A percentile compares a stretch with the other conserved stretches of the same genome.
phyloP scores from a whole-genome alignment of 176 grass and related monocot species.

The Secale cereale region DNA sequence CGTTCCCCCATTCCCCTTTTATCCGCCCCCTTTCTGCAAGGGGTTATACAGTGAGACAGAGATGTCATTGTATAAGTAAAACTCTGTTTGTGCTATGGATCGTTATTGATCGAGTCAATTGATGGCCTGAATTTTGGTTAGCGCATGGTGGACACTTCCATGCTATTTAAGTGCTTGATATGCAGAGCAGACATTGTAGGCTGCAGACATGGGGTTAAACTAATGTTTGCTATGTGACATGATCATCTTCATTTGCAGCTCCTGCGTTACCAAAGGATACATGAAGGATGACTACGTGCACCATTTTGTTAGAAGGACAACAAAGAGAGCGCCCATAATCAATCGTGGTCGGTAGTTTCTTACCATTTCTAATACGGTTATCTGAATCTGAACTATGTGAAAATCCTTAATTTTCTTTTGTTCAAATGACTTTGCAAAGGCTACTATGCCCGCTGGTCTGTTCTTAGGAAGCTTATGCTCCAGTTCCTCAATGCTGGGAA shows the following conservation, averaged over 20 bases:
- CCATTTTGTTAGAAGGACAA: conserved; percentile 71
- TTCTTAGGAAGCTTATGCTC: conserved; percentile 71
- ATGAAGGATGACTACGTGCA: conserved; percentile 99
- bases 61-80: not conserved
- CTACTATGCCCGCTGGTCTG: conserved; percentile 88
- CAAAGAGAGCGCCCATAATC: conserved; percentile 90
- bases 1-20: not conserved
- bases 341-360: too few relatives aligned
- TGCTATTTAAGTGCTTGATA: not conserved
- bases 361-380: not conserved
- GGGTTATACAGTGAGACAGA: too few relatives aligned
- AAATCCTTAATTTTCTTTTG: conserved; percentile 1
- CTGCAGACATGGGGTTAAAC: too few relatives aligned
- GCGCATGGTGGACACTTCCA: not conserved
- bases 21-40: not conserved
- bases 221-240: too few relatives aligned
- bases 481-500: conserved; percentile 62
- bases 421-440: conserved; percentile 43
- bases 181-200: not conserved
- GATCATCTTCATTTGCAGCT: conserved; percentile 44
- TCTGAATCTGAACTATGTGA: not conserved
- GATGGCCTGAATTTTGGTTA: not conserved
- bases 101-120: not conserved
- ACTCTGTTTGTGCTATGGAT: not conserved
- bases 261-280: conserved; percentile 91